A percentile compares a stretch with the other conserved stretches of the same genome.
These are phyloP conservation scores for Sporothrix pallida DNA, from an alignment of 2,329 filamentous ascomycete genomes.

Conservation along the genomic window DNA sequence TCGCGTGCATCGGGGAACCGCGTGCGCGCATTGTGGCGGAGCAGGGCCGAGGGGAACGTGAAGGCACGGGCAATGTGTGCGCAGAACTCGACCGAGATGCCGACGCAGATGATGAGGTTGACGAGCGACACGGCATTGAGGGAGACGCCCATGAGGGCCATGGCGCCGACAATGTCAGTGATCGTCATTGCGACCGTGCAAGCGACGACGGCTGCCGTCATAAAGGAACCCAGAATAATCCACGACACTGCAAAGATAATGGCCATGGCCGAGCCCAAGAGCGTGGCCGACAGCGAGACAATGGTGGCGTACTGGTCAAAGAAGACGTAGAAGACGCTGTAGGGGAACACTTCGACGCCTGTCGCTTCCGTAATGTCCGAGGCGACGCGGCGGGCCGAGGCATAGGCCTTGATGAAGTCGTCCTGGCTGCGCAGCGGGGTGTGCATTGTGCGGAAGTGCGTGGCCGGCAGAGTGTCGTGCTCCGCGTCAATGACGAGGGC, in stretches of 20 bases:
- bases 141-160: constrained; percentile 86
- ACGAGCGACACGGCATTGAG: constrained; percentile 95
- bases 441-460: constrained; percentile 90
- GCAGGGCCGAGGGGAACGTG: constrained; percentile 83
- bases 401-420: constrained; percentile 92
- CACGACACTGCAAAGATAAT: constrained; percentile 85
- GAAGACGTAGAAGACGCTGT: constrained; percentile 98
- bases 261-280: constrained; percentile 81
- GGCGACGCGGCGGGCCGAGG: constrained; percentile 85
- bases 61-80: constrained; percentile 95
- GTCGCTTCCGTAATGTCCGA: constrained; percentile 73
- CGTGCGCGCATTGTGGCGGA: constrained; percentile 80
- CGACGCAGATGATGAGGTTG: constrained; percentile 95
- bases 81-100: constrained; percentile 96
- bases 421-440: constrained; percentile 84
- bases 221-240: constrained; percentile 79
- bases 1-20: constrained; percentile 77
- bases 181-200: constrained; percentile 91
- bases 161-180: constrained; percentile 90
- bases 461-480: constrained; percentile 72
- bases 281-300: constrained; percentile 74
- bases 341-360: constrained; percentile 86
- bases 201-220: constrained; percentile 82
- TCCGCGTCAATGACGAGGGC: constrained; percentile 79
- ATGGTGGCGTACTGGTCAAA: constrained; percentile 96